Base-by-base conservation (phyloP, 1,284 basidiomycete species). In the Puccinia triticina region DNA sequence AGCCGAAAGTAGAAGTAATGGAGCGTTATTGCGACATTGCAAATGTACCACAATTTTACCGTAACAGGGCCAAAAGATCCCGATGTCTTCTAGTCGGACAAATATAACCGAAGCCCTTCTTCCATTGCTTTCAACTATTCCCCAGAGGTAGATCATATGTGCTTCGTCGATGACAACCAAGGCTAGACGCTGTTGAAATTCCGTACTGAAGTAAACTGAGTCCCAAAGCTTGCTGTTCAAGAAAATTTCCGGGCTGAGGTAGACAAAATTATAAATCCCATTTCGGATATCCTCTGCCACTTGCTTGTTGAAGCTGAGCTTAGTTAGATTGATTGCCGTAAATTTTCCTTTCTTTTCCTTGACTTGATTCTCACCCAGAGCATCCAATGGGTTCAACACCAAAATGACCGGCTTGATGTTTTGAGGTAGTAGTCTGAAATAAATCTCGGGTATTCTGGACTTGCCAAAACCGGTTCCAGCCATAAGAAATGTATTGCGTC, bases 401-500 rank as follows among this genome's bases (percentile, higher is more conserved):
- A 72, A 40, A 7, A 72, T 8, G n/a, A 50, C 37, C 16, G 34
- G 32, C 46, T 46, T 46, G 23, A 21, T 8, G n/a, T 43, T 21
- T 72, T 46, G 40, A 29, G 55, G 55, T 59, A 59, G 34, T 7
- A 72, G 43, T 46, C 3, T 50, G 11, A 21, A 23, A 29, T 72
- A 72, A 21, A 72, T 50, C 29, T 72, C 69, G 14, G 73, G 12
- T 12, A 55, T 75, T 2, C 53, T 26, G 4, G 73, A 75, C 53
- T 75, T 75, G 2, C 48, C 48, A 53, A 53, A 75, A 23, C 50
- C 73, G 1, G 73, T 75, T 11, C 50, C 73, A 1, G 32, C 48
- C 48, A 75, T 46, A 34, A 75, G 43, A 57, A 75, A 55, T 5
- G 23, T 75, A 55, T 75, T 55, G 43, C 48, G 4, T 53, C 73